phyloP scores from a whole-genome alignment of 169 alveolate genomes.

The Eimeria maxima region DNA sequence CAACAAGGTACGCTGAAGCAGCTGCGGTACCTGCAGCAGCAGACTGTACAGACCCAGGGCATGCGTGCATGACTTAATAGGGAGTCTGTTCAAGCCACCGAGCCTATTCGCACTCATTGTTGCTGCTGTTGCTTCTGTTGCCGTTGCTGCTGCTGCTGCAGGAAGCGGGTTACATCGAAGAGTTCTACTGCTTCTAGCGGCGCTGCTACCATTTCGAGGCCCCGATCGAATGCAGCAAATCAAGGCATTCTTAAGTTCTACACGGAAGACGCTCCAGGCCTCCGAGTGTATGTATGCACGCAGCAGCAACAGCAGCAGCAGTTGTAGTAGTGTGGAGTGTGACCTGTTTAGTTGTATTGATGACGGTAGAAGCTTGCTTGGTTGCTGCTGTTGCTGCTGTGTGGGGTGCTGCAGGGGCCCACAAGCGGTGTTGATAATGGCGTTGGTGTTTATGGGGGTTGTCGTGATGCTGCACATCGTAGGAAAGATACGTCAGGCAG shows the following conservation, averaged over 20 bases:
- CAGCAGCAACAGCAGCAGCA: neutral
- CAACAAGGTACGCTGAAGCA: slow-evolving; percentile 36
- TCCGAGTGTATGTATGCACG: slow-evolving; percentile 45
- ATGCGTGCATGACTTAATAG: neutral
- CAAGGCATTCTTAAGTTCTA: slow-evolving; percentile 81
- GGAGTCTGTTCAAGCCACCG: too few species aligned
- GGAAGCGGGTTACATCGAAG: slow-evolving; percentile 33
- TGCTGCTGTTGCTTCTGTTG: neutral
- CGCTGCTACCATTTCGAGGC: neutral
- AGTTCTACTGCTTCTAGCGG: slow-evolving; percentile 37
- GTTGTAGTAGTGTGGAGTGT: neutral
- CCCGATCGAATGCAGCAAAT: slow-evolving; percentile 13
- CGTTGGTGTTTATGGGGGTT: slow-evolving; percentile 77
- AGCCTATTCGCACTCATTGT: too few species aligned
- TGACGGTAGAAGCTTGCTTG: neutral
- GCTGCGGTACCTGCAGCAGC: too few species aligned
- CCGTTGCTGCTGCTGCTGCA: slow-evolving; percentile 2
- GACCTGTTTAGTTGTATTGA: too few species aligned
- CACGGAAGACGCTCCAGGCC: slow-evolving; percentile 81
- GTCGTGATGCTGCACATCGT: slow-evolving; percentile 82
- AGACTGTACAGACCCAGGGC: neutral
- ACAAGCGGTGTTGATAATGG: slow-evolving; percentile 75
- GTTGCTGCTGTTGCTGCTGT: too few species aligned
- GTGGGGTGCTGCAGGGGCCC: slow-evolving; percentile 74
- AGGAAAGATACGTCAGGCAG: slow-evolving; percentile 78